phyloP scores from a whole-genome alignment of 1,284 basidiomycete species.

The Pseudozyma pruni region DNA sequence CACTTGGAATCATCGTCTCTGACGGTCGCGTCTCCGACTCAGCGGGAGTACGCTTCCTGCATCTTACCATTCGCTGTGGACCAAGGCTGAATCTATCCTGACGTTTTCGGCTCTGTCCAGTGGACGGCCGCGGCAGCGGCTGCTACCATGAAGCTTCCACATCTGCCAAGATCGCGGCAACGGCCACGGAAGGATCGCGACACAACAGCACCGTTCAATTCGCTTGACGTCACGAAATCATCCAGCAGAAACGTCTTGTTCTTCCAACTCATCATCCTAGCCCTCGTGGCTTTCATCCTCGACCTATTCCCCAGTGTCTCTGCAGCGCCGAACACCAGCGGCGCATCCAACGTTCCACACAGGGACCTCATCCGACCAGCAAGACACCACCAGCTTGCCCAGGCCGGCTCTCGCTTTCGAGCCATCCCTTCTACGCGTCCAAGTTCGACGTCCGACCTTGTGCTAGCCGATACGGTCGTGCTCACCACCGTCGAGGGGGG shows the following conservation, averaged over 20 bases:
- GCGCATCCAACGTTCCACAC: slow-evolving; percentile 7
- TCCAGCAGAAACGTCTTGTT: slow-evolving; percentile 11
- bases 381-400: slow-evolving; percentile 16
- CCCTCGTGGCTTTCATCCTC: slow-evolving; percentile 27
- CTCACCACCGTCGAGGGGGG: slow-evolving; percentile 89
- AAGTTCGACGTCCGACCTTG: slow-evolving; percentile 69
- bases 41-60: too few species aligned
- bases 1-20: not conserved
- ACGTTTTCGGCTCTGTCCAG: not conserved
- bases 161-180: slow-evolving; percentile 27
- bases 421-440: slow-evolving; percentile 26
- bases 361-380: slow-evolving; percentile 26
- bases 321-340: slow-evolving; percentile 15
- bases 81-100: not conserved
- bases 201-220: not conserved
- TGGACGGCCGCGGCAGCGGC: slow-evolving; percentile 26
- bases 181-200: slow-evolving; percentile 12
- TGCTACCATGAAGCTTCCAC: slow-evolving; percentile 24
- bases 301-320: slow-evolving; percentile 19
- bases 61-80: too few species aligned
- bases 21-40: slow-evolving; percentile 7
- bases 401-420: slow-evolving; percentile 32
- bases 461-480: slow-evolving; percentile 80
- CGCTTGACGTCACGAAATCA: not conserved
- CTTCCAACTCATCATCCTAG: slow-evolving; percentile 36